These are phyloP conservation scores for Solanum chilense DNA, from an alignment of 257 asterid species.

Conservation along the genomic window DNA sequence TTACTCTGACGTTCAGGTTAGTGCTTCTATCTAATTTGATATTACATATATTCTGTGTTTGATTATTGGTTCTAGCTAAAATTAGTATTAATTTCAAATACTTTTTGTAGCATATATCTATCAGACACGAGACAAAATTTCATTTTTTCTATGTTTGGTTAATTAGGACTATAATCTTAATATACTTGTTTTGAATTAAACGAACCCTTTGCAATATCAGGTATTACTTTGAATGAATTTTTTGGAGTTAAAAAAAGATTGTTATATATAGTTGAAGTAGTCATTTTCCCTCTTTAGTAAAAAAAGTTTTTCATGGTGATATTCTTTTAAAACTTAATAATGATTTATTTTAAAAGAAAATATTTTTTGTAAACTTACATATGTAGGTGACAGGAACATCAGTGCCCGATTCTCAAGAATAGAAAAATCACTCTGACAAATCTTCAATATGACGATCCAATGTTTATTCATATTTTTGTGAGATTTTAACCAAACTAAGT, in stretches of 20 bases:
- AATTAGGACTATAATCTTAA: too few relatives aligned
- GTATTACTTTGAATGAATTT: too few relatives aligned
- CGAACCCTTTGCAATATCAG: not conserved
- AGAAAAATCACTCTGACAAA: not conserved
- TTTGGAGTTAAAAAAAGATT: not conserved
- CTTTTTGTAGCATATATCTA: not conserved
- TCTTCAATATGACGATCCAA: not conserved
- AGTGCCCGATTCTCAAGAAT: not conserved
- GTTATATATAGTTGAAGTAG: too few relatives aligned
- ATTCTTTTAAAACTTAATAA: not conserved
- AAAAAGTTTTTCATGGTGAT: not conserved
- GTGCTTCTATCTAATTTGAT: not conserved
- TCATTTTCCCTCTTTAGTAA: not conserved
- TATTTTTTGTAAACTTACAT: not conserved
- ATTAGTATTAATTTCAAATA: not conserved
- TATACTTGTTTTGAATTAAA: not conserved
- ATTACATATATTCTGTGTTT: not conserved
- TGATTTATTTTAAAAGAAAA: not conserved
- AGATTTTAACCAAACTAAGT: too few relatives aligned
- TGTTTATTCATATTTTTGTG: not conserved
- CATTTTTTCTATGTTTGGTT: not conserved
- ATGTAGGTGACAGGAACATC: not conserved
- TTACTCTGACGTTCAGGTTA: not conserved
- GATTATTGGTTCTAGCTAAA: not conserved
- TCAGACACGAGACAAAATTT: accelerated